Evolutionary conservation across 192 early-diverging fungal species (phyloP).

Genomic region (Entophlyctis luteolus): DNA sequence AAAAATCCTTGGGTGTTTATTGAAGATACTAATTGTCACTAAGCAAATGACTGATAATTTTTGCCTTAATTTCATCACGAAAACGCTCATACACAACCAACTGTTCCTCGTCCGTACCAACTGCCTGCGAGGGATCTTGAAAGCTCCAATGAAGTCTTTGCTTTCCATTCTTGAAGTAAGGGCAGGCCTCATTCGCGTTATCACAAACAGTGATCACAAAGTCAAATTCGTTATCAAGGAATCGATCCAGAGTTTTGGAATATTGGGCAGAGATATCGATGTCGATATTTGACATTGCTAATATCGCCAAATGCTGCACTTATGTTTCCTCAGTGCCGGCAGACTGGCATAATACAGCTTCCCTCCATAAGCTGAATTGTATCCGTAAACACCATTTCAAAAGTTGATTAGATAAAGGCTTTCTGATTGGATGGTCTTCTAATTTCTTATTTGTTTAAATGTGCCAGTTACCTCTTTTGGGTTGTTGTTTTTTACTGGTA

Average conservation of each 20-base stretch:
- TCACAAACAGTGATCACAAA: constrained; percentile 36
- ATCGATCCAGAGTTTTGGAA: constrained; percentile 31
- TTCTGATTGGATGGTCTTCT: not conserved
- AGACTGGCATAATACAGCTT: too few relatives aligned
- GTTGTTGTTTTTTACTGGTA: not conserved
- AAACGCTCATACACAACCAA: constrained; percentile 16
- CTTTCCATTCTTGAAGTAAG: constrained; percentile 20
- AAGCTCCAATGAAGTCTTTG: constrained; percentile 33
- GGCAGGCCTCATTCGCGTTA: constrained; percentile 34
- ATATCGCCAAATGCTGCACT: constrained; percentile 29
- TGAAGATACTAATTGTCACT: too few relatives aligned
- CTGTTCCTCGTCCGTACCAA: constrained; percentile 31
- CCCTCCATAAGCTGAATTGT: not conserved
- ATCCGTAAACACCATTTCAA: not conserved
- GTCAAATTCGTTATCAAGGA: constrained; percentile 27
- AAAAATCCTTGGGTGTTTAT: not conserved
- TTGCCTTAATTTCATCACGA: constrained; percentile 27
- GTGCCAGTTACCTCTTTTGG: not conserved
- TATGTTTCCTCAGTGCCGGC: constrained; percentile 34
- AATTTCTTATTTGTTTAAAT: not conserved
- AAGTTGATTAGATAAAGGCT: not conserved
- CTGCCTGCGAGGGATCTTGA: constrained; percentile 31
- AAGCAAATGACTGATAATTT: constrained; percentile 21
- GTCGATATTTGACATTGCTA: constrained; percentile 22
- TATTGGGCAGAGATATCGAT: constrained; percentile 30